phyloP scores from a whole-genome alignment of 1,284 basidiomycete genomes.

The Porogramme epimiltina region DNA sequence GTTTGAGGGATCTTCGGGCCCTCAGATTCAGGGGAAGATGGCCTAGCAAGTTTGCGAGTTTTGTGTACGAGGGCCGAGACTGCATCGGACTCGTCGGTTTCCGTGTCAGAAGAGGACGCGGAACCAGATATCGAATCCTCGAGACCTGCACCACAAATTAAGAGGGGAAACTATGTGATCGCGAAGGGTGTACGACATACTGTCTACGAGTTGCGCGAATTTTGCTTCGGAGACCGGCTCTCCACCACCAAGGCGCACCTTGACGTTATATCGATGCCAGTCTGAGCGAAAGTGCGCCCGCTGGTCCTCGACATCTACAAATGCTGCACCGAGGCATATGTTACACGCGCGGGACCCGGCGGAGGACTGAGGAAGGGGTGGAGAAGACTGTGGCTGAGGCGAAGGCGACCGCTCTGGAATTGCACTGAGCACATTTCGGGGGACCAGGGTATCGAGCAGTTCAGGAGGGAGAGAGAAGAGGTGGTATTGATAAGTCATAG shows the following conservation, averaged over 20 bases:
- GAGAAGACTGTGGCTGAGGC: constrained; percentile 35
- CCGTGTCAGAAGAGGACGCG: constrained; percentile 63
- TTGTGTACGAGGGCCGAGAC: constrained; percentile 71
- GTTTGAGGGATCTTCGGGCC: constrained; percentile 58
- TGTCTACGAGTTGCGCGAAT: constrained; percentile 80
- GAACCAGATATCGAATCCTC: constrained; percentile 92
- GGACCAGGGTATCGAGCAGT: constrained; percentile 67
- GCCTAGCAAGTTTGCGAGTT: constrained; percentile 49
- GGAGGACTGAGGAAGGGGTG: constrained; percentile 29
- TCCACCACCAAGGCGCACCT: constrained; percentile 68
- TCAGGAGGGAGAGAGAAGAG: constrained; percentile 54
- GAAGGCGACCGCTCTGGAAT: constrained; percentile 7
- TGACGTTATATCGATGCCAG: constrained; percentile 98
- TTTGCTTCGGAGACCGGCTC: constrained; percentile 66
- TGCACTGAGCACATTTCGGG: constrained; percentile 56
- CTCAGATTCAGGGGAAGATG: constrained; percentile 46
- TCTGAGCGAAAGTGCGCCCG: constrained; percentile 90
- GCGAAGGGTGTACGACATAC: constrained; percentile 33
- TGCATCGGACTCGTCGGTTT: constrained; percentile 61
- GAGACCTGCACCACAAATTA: constrained; percentile 67
- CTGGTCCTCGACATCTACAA: constrained; percentile 81
- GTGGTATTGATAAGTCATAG: constrained; percentile 28
- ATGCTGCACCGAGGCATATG: constrained; percentile 73
- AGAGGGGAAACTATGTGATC: background rate
- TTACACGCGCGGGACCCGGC: constrained; percentile 66